Evolutionary conservation across 2,329 filamentous ascomycete species (phyloP), one percentile per base, ranked within the genome.

Genomic region (Decorospora gaudefroyi): DNA sequence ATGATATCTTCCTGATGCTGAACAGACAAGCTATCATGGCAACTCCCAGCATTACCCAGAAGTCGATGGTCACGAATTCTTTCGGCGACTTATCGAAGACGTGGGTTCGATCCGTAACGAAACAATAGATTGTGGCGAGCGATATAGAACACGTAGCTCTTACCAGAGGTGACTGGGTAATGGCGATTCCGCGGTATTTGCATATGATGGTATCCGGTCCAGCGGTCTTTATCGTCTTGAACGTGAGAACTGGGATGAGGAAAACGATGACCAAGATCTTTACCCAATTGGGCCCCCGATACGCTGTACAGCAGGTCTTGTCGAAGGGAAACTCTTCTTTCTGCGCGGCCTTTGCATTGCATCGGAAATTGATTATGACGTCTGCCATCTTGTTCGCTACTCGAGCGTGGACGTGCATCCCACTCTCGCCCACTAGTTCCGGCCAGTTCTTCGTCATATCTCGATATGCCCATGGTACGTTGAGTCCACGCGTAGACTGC

Each of bases 21-120:
- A 23, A 10, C 4, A 72, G 12, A 9, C 70, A 68, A 6, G 62
- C 38, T 17, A 67, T 15, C 3, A 61, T 11, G 12, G 64, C 55
- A 31, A 63, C 43, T n/a, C 44, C 47, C 33, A 59, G 64, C 18
- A 69, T 56, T 37, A 50, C 44, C 18, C 65, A 34, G 47, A 75
- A 73, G 16, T 71, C 64, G 35, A 49, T 50, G 28, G 48, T 44
- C 13, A 66, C 55, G 49, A 74, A 77, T 31, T 75, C 66, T 51
- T 78, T 80, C 9, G 77, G 72, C 2, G 68, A 61, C 57, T 83
- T 82, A 42, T 76, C 70, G 55, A 83, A 76, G 1, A 78, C 53
- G 22, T 77, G 74, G 2, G 78, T 79, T 12, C 81, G 73, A 57
- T 85, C 82, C 11, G 78, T 73, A 15, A 77, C 64, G 61, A 75